Percentiles rank a stretch among this genome's conserved stretches.
Evolutionary conservation across 306 rosid genomes (phyloP).

Genomic region (Macrotyloma uniflorum): DNA sequence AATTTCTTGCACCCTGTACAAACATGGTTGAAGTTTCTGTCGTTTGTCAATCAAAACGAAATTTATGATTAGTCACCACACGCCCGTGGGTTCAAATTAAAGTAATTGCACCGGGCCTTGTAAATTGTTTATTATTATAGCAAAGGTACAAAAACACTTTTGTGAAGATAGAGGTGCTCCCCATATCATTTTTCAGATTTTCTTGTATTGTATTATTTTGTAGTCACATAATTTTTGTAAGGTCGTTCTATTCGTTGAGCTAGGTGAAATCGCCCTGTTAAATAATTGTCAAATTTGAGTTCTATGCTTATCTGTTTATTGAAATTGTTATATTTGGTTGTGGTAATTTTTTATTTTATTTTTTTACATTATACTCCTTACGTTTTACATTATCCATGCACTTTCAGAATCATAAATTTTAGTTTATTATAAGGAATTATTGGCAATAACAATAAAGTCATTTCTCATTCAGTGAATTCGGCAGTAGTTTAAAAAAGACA

Average conservation of each 20-base stretch:
- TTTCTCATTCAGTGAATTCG: too few relatives aligned
- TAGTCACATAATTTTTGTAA: constrained; percentile 27
- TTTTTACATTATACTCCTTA: background rate
- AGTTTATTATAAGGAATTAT: background rate
- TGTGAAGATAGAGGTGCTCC: background rate
- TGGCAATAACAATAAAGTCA: background rate
- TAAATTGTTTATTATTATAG: constrained; percentile 50
- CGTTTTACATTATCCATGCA: background rate
- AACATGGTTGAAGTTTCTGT: constrained; percentile 54
- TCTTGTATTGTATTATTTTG: constrained; percentile 39
- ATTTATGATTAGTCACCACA: constrained; percentile 26
- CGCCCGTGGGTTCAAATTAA: constrained; percentile 31
- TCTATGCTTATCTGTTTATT: background rate
- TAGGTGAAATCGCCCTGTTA: constrained; percentile 3
- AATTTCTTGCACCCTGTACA: constrained; percentile 53
- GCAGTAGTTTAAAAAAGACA: too few relatives aligned
- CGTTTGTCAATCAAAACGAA: constrained; percentile 23
- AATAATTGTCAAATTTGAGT: background rate
- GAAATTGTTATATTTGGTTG: background rate
- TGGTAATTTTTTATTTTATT: background rate
- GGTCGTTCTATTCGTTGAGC: constrained; percentile 12
- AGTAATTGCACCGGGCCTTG: constrained; percentile 43
- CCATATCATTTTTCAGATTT: constrained; percentile 1
- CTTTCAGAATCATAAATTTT: background rate
- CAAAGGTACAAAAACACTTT: constrained; percentile 2